These are phyloP conservation scores for Apophysomyces variabilis DNA, from an alignment of 371 early-diverging fungal genomes.

Conservation along the genomic window DNA sequence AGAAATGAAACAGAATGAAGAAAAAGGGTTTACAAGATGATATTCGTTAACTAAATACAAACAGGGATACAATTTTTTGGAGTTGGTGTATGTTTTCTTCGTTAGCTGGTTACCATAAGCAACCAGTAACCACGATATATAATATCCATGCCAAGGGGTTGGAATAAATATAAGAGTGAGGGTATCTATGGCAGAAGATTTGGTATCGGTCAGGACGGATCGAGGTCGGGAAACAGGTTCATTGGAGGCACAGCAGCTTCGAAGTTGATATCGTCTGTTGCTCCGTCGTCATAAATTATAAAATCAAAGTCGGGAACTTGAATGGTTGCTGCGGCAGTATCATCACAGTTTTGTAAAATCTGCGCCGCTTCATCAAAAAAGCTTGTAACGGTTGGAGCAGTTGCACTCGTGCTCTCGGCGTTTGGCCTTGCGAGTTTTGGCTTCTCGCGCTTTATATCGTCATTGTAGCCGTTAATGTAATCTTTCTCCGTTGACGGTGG, in stretches of 20 bases:
- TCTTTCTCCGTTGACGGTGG: background rate
- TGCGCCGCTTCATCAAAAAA: background rate
- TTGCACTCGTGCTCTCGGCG: background rate
- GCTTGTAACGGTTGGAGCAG: background rate
- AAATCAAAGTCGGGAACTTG: background rate
- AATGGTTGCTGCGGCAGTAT: slow-evolving; percentile 17
- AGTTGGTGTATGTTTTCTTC: background rate
- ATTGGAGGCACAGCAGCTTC: background rate
- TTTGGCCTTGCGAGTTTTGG: background rate
- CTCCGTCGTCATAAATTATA: background rate
- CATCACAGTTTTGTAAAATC: background rate
- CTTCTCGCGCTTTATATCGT: background rate
- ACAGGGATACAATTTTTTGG: background rate
- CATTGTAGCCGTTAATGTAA: background rate
- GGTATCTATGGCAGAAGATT: slow-evolving; percentile 2
- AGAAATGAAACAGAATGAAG: background rate
- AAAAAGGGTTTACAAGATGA: background rate
- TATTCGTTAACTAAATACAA: slow-evolving; percentile 2
- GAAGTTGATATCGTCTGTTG: background rate
- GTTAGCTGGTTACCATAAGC: background rate
- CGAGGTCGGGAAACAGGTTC: slow-evolving; percentile 6
- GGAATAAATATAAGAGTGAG: slow-evolving; percentile 3
- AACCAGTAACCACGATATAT: background rate
- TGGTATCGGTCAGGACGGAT: slow-evolving; percentile 17
- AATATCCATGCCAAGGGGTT: background rate